Percentiles rank a stretch among this genome's conserved stretches.
Evolutionary conservation across 306 rosid genomes (phyloP).

Genomic region (Citrullus amarus): DNA sequence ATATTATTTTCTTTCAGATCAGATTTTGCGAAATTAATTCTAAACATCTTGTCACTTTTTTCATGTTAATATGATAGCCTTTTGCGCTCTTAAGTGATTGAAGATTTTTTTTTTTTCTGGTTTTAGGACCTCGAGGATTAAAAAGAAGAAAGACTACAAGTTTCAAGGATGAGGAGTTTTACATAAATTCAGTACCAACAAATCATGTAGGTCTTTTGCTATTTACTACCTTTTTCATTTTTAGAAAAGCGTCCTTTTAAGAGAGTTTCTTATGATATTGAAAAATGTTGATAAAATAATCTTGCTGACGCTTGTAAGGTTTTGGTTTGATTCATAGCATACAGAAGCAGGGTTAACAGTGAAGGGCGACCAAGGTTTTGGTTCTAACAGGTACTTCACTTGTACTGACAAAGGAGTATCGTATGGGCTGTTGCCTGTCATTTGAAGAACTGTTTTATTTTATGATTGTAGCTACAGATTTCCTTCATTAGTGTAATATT

Average conservation of each 20-base stretch:
- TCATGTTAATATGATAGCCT: neutral
- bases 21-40: neutral
- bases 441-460: neutral
- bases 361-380: slow-evolving; percentile 56
- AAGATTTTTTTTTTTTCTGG: neutral
- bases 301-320: neutral
- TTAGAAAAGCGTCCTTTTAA: neutral
- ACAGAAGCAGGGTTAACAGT: slow-evolving; percentile 76
- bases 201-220: slow-evolving; percentile 44
- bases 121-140: slow-evolving; percentile 33
- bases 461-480: neutral
- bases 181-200: slow-evolving; percentile 71
- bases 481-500: neutral
- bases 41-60: neutral
- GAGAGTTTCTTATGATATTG: neutral
- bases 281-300: neutral
- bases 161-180: slow-evolving; percentile 77
- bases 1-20: neutral
- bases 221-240: slow-evolving; percentile 8
- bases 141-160: slow-evolving; percentile 59
- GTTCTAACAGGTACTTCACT: slow-evolving; percentile 54
- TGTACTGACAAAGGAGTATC: neutral
- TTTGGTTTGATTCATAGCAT: slow-evolving; percentile 35
- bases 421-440: neutral
- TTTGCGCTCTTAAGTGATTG: neutral